Evolutionary conservation across 768 basidiomycete genomes (phyloP), one percentile per base, ranked within the genome.

Genomic region (Russula earlei): DNA sequence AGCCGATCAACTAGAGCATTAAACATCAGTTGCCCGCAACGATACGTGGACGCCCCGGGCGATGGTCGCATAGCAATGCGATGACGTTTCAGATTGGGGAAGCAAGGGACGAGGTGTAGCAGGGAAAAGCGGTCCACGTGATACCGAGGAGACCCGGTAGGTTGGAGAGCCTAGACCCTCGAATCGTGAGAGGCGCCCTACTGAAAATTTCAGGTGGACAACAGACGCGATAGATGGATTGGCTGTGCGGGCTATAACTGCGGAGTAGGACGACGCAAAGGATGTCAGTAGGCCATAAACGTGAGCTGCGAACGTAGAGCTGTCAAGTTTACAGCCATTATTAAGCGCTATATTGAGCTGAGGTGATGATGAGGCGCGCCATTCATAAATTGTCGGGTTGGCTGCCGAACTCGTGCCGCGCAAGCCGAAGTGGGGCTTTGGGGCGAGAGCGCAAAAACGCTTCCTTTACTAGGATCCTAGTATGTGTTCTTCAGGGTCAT

Each of bases 51-150:
- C 5, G 15, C 20, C 45, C 33, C 24, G 41, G 40, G 34, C 14
- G 34, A 33, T 34, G 56, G 56, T 58, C 52, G 56, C 56, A 8
- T 54, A 58, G 56, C 56, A 43, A 58, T 54, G 24, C 33, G 57
- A 43, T 54, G 38, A 27, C 34, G 44, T 48, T 56, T 54, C 46
- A 54, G 42, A 50, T 42, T 45, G 42, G 10, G 57, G 52, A 47
- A 29, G 40, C 17, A 9, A 20, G 29, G 14, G n/a, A 22, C 37
- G 33, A n/a, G 33, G 25, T 14, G 37, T n/a, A 34, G 31, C 42
- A 27, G 17, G 41, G 19, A 24, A 41, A n/a, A 5, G 11, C 17
- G 4, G 0, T 9, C 29, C 57, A 54, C 52, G 57, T 58, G 57
- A 54, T 33, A 36, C 10, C 11, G 36, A 22, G 5, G 34, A 11